Percentiles rank a stretch among this genome's conserved stretches.
phyloP scores from a whole-genome alignment of 495 filamentous ascomycete genomes.

The Clavariopsis aquatica region DNA sequence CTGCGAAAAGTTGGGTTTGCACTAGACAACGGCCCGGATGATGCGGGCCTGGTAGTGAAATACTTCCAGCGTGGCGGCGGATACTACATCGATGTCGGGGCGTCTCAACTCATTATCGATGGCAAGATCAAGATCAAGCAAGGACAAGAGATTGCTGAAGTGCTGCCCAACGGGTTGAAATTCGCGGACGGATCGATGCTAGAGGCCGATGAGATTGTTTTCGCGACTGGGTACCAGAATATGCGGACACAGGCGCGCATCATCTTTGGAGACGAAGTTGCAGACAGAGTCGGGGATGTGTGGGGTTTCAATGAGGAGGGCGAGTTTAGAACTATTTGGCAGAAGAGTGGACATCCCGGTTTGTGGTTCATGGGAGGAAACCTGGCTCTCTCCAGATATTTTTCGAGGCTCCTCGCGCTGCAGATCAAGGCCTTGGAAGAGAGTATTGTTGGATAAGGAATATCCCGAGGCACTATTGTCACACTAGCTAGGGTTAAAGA shows the following conservation, averaged over 20 bases:
- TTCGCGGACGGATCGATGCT: conserved; percentile 69
- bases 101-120: conserved; percentile 69
- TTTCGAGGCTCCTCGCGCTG: conserved; percentile 68
- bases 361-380: conserved; percentile 88
- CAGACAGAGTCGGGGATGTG: conserved; percentile 61
- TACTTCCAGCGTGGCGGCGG: conserved; percentile 52
- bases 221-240: conserved; percentile 82
- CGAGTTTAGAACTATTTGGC: conserved; percentile 71
- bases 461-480: no score
- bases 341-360: conserved; percentile 66
- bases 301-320: conserved; percentile 82
- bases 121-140: conserved; percentile 78
- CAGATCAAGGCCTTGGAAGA: conserved; percentile 69
- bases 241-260: conserved; percentile 64
- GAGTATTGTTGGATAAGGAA: conserved; percentile 8
- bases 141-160: conserved; percentile 62
- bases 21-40: conserved; percentile 66
- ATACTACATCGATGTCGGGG: conserved; percentile 65
- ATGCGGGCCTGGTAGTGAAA: conserved; percentile 68
- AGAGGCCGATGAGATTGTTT: conserved; percentile 76
- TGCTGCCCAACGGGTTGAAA: conserved; percentile 60
- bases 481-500: no score
- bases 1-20: conserved; percentile 68
- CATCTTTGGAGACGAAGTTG: conserved; percentile 72
- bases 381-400: conserved; percentile 72